Base-by-base conservation (phyloP, 1,284 basidiomycete species). In the Cystobasidium sp. region DNA sequence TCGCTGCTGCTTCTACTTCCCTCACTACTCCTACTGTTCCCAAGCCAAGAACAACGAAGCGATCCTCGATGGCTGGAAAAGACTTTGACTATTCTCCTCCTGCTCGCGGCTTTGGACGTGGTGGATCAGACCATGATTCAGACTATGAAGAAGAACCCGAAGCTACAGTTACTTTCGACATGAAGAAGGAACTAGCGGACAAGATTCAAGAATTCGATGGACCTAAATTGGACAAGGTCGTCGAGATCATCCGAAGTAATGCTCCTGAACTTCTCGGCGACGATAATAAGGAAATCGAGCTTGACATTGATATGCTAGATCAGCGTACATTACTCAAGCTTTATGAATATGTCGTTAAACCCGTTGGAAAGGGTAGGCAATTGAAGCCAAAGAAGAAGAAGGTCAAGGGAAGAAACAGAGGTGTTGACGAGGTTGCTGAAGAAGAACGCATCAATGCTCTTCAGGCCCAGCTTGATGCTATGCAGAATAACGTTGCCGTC, bases 121-220 rank as follows among this genome's bases (percentile, higher is more conserved):
- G 31, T 31, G 70, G 37, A 10, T 73, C 70, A 22, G 70, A 65
- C 46, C 53, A 55, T 58, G 74, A 71, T 53, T 58, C 64, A 20
- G 75, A 73, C 56, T 70, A 63, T 37, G 63, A 66, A 39, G 55
- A 44, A 37, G 68, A 71, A 22, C 46, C 39, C 20, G 71, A 69
- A 64, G 66, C 58, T 43, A 89, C 90, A 67, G 85, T 97, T 44
- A 90, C 91, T 52, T 92, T 95, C 81, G 91, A 93, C 79, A 94
- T 97, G 85, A 97, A 97, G 89, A 93, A 95, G 84, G 93, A 97
- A 81, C 85, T 97, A 72, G 95, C 93, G 79, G 92, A 95, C 82
- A 92, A 93, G 69, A 97, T 97, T 6, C 80, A 82, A 31, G 79
- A 80, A 18, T 80, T 81, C 63, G 81, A 81, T 67, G 79, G 79